Base-by-base conservation (phyloP, 1,284 basidiomycete species). In the Irpex lacteus region DNA sequence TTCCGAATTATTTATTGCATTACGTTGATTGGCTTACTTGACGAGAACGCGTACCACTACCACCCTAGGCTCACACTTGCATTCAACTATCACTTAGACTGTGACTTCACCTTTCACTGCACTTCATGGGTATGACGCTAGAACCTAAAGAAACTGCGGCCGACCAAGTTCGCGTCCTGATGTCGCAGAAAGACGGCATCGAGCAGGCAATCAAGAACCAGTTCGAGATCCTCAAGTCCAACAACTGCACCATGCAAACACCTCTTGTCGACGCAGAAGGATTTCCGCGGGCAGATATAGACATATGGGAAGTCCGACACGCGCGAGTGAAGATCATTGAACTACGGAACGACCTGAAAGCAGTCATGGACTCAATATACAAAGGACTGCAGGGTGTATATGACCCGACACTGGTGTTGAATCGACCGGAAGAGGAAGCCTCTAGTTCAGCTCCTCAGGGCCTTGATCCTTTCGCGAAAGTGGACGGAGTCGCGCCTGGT, bases 181-280 rank as follows among this genome's bases (percentile, higher is more conserved):
- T 91, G 65, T 74, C 78, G 0, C 81, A 77, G 62, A 91, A 90
- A 68, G 84, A 87, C 61, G 77, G 71, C 13, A 85, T 94, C 67
- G 88, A 94, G 71, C 78, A 80, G 21, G 84, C 89, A 66, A 81
- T 94, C 63, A 79, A 82, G 55, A 75, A 76, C 3, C 87, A 93
- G 65, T 75, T 83, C 58, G 76, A 82, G 53, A 83, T 92, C 63
- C 85, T 94, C 66, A 78, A 80, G 68, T 78, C 81, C 53, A 82
- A 90, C 65, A 82, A 81, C 61, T 83, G 82, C 52, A 86, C 84
- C 4, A 82, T 91, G 78, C 77, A 83, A 47, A 87, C 90, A 0
- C 86, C 92, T 0, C 85, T 97, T 38, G 84, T 96, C 58, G 94
- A 96, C 71, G 70, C 80, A 0, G 90, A 96, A 63, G 95, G 95